Conservation (phyloP, 192 early-diverging fungal species). For the Backusella sp. region DNA sequence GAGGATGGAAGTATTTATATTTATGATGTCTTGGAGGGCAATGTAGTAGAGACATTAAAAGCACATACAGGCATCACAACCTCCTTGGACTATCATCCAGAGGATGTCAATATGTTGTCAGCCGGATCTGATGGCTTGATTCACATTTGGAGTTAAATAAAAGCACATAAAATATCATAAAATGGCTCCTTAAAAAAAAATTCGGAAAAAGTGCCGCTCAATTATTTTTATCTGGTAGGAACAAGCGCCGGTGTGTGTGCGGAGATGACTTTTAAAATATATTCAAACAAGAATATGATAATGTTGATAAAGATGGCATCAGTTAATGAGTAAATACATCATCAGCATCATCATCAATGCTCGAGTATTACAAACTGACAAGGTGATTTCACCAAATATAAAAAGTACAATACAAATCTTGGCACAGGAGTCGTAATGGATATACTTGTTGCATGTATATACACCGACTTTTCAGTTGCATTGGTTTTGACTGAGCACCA, state of each 20-base stretch:
- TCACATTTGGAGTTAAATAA: constrained; percentile 53
- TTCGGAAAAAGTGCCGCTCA: neutral
- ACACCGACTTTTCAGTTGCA: too few species aligned
- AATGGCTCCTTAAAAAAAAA: neutral
- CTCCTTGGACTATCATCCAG: constrained; percentile 69
- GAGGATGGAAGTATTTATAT: constrained; percentile 87
- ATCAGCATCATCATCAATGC: neutral
- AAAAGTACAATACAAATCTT: neutral
- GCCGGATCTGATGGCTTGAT: constrained; percentile 65
- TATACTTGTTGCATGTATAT: too few species aligned
- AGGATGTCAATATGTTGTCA: constrained; percentile 57
- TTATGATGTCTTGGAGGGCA: constrained; percentile 77
- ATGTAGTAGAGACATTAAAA: neutral
- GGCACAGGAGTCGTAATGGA: too few species aligned
- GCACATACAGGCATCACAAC: constrained; percentile 66
- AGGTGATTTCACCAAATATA: neutral
- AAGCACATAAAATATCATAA: too few species aligned
- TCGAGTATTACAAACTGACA: neutral
- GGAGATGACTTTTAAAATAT: neutral
- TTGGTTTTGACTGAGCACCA: neutral
- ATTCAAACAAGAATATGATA: too few species aligned
- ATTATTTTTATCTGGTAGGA: neutral
- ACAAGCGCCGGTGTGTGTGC: neutral
- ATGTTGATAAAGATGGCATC: too few species aligned
- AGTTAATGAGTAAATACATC: too few species aligned